Percentiles rank a stretch among this genome's conserved stretches.
Conservation (phyloP, 2,329 filamentous ascomycete species). For the Lachnellula hyalina region DNA sequence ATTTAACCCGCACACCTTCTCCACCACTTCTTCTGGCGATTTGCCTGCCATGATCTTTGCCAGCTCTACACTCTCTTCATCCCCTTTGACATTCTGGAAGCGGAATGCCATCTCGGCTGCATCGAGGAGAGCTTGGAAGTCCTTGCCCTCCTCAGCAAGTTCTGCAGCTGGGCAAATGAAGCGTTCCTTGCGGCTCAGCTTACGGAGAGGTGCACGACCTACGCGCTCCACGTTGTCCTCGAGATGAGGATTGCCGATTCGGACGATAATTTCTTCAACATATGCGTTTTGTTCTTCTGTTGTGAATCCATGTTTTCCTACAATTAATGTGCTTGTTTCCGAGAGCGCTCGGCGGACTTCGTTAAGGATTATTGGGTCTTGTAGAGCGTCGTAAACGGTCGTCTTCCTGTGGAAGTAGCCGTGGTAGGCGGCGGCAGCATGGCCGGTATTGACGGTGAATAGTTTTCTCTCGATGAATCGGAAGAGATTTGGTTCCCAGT, state of each 20-base stretch:
- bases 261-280: slow-evolving; percentile 83
- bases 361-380: slow-evolving; percentile 71
- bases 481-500: slow-evolving; percentile 86
- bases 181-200: slow-evolving; percentile 90
- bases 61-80: slow-evolving; percentile 83
- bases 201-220: slow-evolving; percentile 87
- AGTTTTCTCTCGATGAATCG: slow-evolving; percentile 99
- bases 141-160: slow-evolving; percentile 74
- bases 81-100: slow-evolving; percentile 90
- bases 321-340: slow-evolving; percentile 83
- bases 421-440: slow-evolving; percentile 94
- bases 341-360: slow-evolving; percentile 74
- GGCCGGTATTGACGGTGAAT: slow-evolving; percentile 97
- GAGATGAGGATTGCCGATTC: slow-evolving; percentile 89
- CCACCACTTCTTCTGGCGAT: slow-evolving; percentile 67
- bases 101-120: slow-evolving; percentile 88
- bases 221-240: slow-evolving; percentile 94
- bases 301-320: slow-evolving; percentile 77
- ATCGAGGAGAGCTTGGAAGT: slow-evolving; percentile 68
- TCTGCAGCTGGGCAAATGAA: slow-evolving; percentile 90
- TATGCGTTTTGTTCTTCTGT: slow-evolving; percentile 75
- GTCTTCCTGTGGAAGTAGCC: slow-evolving; percentile 81
- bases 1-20: slow-evolving; percentile 77
- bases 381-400: slow-evolving; percentile 84
- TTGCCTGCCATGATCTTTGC: slow-evolving; percentile 78